A percentile compares a stretch with the other conserved stretches of the same genome.
Conservation (phyloP, 148 eudicot species). For the Fagopyrum esculentum region DNA sequence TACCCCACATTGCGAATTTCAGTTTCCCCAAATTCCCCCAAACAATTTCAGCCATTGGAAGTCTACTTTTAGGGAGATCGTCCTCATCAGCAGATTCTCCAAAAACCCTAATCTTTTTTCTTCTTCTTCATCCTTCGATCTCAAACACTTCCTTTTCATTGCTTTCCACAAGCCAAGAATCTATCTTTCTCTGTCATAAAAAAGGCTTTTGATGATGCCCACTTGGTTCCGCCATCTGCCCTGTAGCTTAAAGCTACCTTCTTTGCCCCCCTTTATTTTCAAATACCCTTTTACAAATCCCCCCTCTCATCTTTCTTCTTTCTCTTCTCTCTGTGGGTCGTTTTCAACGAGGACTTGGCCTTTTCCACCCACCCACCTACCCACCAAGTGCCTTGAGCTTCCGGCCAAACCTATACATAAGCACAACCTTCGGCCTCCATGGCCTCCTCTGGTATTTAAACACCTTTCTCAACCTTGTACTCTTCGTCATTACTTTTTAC, state of each 20-base stretch:
- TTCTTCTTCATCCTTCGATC: slow-evolving; percentile 16
- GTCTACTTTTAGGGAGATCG: slow-evolving; percentile 20
- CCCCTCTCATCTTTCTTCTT: slow-evolving; percentile 15
- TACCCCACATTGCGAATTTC: slow-evolving; percentile 9
- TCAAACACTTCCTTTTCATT: slow-evolving; percentile 32
- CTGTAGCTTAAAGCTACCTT: slow-evolving; percentile 22
- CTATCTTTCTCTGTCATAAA: slow-evolving; percentile 18
- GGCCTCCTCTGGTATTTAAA: slow-evolving; percentile 60
- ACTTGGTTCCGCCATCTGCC: slow-evolving; percentile 21
- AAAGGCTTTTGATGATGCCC: slow-evolving; percentile 30
- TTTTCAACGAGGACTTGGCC: slow-evolving; percentile 14
- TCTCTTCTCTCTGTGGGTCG: slow-evolving; percentile 34
- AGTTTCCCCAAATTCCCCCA: slow-evolving; percentile 5
- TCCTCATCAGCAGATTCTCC: slow-evolving; percentile 50
- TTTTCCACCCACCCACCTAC: slow-evolving; percentile 33
- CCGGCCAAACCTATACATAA: slow-evolving; percentile 31
- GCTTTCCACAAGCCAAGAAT: slow-evolving; percentile 86
- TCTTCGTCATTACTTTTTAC: slow-evolving; percentile 29
- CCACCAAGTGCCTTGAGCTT: slow-evolving; percentile 26
- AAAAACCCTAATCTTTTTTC: slow-evolving; percentile 4
- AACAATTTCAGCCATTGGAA: slow-evolving; percentile 38
- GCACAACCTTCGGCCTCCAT: slow-evolving; percentile 26
- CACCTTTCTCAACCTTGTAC: slow-evolving; percentile 65
- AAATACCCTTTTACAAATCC: slow-evolving; percentile 16
- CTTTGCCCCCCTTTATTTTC: slow-evolving; percentile 20